A percentile compares a stretch with the other conserved stretches of the same genome.
These are phyloP conservation scores for Gossypium herbaceum DNA, from an alignment of 345 rosid genomes.

Conservation along the genomic window DNA sequence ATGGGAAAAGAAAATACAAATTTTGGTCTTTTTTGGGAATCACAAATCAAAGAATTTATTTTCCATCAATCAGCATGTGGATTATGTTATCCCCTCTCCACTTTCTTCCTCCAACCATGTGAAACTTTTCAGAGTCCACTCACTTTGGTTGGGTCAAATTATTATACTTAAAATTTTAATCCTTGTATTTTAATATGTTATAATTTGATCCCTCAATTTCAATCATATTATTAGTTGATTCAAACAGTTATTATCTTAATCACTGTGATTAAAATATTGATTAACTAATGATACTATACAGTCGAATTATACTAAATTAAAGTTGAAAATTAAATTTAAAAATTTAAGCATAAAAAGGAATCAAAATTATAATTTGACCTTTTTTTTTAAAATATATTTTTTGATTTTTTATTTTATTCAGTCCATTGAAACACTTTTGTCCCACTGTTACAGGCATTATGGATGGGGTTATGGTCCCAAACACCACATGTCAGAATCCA, in stretches of 20 bases:
- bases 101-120: slow-evolving; percentile 27
- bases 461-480: slow-evolving; percentile 1
- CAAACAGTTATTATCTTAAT: too few relatives aligned
- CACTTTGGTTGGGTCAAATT: slow-evolving; percentile 9
- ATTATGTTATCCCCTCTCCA: not conserved
- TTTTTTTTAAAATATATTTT: too few relatives aligned
- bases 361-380: too few relatives aligned
- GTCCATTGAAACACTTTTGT: slow-evolving; percentile 19
- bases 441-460: slow-evolving; percentile 7
- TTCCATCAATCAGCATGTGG: slow-evolving; percentile 15
- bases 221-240: too few relatives aligned
- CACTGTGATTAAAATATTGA: too few relatives aligned
- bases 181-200: too few relatives aligned
- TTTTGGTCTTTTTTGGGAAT: not conserved
- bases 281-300: too few relatives aligned
- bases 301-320: too few relatives aligned
- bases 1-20: not conserved
- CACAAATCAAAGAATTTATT: not conserved
- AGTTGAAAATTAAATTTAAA: too few relatives aligned
- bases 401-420: not conserved
- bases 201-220: too few relatives aligned
- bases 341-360: too few relatives aligned
- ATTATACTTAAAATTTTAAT: too few relatives aligned
- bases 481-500: slow-evolving; percentile 1
- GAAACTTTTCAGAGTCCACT: slow-evolving; percentile 54